A percentile compares a stretch with the other conserved stretches of the same genome.
phyloP scores from a whole-genome alignment of 306 rosid species.

The Rubus idaeus region DNA sequence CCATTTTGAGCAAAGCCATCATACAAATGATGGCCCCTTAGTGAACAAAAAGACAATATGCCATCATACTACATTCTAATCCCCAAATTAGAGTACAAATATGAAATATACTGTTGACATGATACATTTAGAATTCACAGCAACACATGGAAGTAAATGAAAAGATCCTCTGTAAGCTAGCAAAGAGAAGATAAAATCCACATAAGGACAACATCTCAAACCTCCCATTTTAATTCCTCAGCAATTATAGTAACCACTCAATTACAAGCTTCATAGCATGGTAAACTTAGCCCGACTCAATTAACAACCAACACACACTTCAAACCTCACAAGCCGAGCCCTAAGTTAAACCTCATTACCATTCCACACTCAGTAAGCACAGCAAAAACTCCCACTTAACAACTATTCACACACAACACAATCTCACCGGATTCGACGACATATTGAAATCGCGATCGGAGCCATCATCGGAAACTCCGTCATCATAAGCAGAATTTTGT shows the following conservation, averaged over 20 bases:
- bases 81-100: too few relatives aligned
- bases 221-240: too few relatives aligned
- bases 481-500: slow-evolving; percentile 52
- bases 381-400: not conserved
- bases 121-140: too few relatives aligned
- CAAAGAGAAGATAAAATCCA: too few relatives aligned
- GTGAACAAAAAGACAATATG: too few relatives aligned
- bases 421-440: slow-evolving; percentile 42
- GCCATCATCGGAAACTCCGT: slow-evolving; percentile 44
- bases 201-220: too few relatives aligned
- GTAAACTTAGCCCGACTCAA: not conserved
- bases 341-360: not conserved
- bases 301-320: slow-evolving; percentile 12
- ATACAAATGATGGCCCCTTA: not conserved
- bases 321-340: slow-evolving; percentile 14
- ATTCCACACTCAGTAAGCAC: not conserved
- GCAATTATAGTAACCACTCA: not conserved
- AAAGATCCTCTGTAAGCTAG: too few relatives aligned
- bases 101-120: too few relatives aligned
- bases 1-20: not conserved
- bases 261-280: too few relatives aligned
- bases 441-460: slow-evolving; percentile 50
- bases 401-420: not conserved
- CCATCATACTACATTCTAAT: too few relatives aligned
- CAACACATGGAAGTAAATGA: too few relatives aligned